Evolutionary conservation across 2,329 filamentous ascomycete species (phyloP), one percentile per base, ranked within the genome.

Genomic region (Penicillium italicum): DNA sequence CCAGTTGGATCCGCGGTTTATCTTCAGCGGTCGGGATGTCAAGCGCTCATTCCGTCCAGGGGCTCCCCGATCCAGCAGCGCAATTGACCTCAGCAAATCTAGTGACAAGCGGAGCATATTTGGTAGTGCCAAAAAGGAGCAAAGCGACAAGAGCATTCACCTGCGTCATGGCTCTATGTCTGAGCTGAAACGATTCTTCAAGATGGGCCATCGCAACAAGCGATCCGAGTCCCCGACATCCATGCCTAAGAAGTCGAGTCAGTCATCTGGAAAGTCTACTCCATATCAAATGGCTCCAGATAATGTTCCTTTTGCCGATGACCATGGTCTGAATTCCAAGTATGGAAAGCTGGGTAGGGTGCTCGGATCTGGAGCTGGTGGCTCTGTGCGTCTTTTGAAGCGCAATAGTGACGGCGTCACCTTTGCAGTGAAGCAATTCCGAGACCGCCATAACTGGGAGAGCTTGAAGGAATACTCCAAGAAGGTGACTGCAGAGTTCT

Each of bases 401-500:
- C 85, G 94, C 58, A 93, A 87, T 68, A 92, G 90, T 60, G 94
- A 99, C 69, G 89, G 89, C 26, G 91, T 90, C 7, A 94, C 95
- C 0, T 99, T 99, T 74, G 94, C 94, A 1, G 94, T 97, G 50
- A 99, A 99, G 75, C 93, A 99, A 70, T 99, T 99, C 76, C 82
- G 94, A 50, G 86, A 93, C 52, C 85, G 91, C 33, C 93, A 99
- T 74, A 86, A 89, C 0, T 96, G 97, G 75, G 94, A 99, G 75
- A 90, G 88, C 1, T 89, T 97, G 70, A 91, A 90, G 67, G 94
- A 97, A 64, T 99, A 99, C 69, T 90, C 91, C 64, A 99, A 99
- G 76, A 99, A 99, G 72, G 86, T 99, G 44, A 99, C 94, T 0
- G 93, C 94, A 2, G 94, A 99, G 70, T 99, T 99, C 74, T 99